Percentiles rank a stretch among this genome's conserved stretches.
These are phyloP conservation scores for Fusarium stilboides DNA, from an alignment of 2,329 filamentous ascomycete genomes.

Conservation along the genomic window DNA sequence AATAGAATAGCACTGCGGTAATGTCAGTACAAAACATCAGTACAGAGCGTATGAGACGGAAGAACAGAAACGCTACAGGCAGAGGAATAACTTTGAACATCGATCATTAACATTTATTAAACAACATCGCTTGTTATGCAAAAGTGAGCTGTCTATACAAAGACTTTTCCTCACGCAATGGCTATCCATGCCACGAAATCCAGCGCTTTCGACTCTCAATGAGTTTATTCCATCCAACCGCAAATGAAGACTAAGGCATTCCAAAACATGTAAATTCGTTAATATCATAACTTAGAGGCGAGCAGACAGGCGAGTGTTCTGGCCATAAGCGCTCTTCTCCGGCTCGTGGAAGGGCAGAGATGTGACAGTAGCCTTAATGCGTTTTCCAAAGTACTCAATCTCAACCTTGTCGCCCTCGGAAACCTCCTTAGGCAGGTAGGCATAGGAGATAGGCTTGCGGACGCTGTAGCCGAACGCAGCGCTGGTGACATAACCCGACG, in stretches of 20 bases:
- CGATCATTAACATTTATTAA: constrained; percentile 30
- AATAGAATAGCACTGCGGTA: too few species aligned
- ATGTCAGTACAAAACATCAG: too few species aligned
- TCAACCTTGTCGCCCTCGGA: constrained; percentile 66
- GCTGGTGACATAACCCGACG: constrained; percentile 72
- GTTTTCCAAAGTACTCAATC: constrained; percentile 73
- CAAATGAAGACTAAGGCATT: neutral
- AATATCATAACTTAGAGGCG: constrained; percentile 32
- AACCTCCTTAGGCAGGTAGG: constrained; percentile 67
- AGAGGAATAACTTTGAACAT: neutral
- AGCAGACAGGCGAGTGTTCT: constrained; percentile 22
- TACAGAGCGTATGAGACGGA: too few species aligned
- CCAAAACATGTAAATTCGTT: constrained; percentile 11
- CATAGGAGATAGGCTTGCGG: constrained; percentile 71
- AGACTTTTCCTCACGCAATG: constrained; percentile 12
- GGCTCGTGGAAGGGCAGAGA: constrained; percentile 59
- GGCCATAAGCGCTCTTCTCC: constrained; percentile 35
- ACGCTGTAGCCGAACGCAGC: constrained; percentile 73
- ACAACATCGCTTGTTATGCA: constrained; percentile 35
- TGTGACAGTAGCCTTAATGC: constrained; percentile 68
- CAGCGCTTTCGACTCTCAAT: constrained; percentile 8
- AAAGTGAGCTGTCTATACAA: constrained; percentile 24
- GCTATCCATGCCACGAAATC: constrained; percentile 5
- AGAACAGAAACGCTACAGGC: too few species aligned
- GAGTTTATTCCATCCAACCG: neutral